Base-by-base conservation (phyloP, 768 basidiomycete genomes). In the Suillus plorans region DNA sequence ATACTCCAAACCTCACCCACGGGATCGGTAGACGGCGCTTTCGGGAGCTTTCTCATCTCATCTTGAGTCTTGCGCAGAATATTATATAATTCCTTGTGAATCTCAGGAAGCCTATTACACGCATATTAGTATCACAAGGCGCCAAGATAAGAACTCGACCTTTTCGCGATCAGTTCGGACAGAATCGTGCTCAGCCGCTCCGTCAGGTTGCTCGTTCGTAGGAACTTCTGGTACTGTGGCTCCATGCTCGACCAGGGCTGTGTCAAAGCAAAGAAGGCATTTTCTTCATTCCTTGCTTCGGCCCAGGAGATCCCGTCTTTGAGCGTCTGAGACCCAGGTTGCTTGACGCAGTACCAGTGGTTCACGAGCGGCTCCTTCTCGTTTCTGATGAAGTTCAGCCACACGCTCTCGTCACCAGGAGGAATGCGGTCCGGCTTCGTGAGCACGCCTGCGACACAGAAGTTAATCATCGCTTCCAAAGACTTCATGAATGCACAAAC, bases 371-470 rank as follows among this genome's bases (percentile, higher is more conserved):
- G 71, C 49, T 77, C 76, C 7, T 77, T 79, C 36, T 87, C 86
- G 65, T 87, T 85, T 8, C 82, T 75, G 42, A 90, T 84, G 66
- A 85, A 82, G 0, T 74, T 73, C 2, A 90, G 64, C 91, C 90
- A 92, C 2, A 45, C 10, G 0, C n/a, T 31, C 63, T 70, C 71
- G 5, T 72, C 67, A n/a, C 77, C 73, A 0, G 31, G 1, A 4
- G 69, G 69, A 36, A 76, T 89, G 9, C 87, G 84, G 67, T 90
- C 90, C 0, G 89, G 89, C 67, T 93, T 92, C 0, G 90, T 93
- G 22, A 91, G 79, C 20, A 91, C 88, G 56, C 89, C 90, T 90
- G 64, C 1, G 37, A 28, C 18, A 45, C 1, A 2, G 14, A 28
- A 12, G 10, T 68, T 7, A 5, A 45, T 42, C 1, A 44, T 53